Percentiles rank a stretch among this genome's conserved stretches.
These are phyloP conservation scores for Ustilago trichophora DNA, from an alignment of 1,284 basidiomycete species.

Conservation along the genomic window DNA sequence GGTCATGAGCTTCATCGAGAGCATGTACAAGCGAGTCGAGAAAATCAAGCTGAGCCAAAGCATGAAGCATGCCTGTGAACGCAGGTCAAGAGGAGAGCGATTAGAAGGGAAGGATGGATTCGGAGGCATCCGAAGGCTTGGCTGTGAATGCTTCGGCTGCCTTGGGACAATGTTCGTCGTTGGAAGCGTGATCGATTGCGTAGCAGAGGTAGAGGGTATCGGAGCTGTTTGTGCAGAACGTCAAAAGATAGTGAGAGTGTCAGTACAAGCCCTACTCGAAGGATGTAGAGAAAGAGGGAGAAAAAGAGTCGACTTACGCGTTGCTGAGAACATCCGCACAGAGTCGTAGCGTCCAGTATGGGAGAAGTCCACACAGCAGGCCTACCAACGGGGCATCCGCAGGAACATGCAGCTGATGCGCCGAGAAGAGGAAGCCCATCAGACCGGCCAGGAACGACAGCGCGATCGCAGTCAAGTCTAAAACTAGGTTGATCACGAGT, in stretches of 20 bases:
- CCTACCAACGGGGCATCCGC: slow-evolving; percentile 80
- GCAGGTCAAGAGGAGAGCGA: too few relatives aligned
- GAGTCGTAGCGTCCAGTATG: slow-evolving; percentile 81
- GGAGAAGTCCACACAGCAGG: slow-evolving; percentile 79
- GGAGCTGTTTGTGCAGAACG: too few relatives aligned
- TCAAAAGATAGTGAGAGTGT: too few relatives aligned
- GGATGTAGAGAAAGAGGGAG: too few relatives aligned
- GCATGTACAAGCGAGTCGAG: slow-evolving; percentile 7
- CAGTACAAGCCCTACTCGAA: too few relatives aligned
- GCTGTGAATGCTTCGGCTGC: slow-evolving; percentile 36
- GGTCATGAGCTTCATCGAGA: not conserved
- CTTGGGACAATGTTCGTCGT: slow-evolving; percentile 43
- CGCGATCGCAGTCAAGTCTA: slow-evolving; percentile 77
- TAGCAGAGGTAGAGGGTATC: slow-evolving; percentile 88
- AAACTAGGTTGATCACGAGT: slow-evolving; percentile 75
- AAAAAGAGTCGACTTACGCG: too few relatives aligned
- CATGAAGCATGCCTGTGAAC: too few relatives aligned
- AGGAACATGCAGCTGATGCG: slow-evolving; percentile 81
- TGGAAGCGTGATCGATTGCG: slow-evolving; percentile 80
- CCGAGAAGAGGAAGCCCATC: slow-evolving; percentile 84
- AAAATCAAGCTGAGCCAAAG: too few relatives aligned
- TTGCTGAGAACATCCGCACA: slow-evolving; percentile 83
- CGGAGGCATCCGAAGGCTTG: slow-evolving; percentile 22
- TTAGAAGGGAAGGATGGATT: slow-evolving; percentile 42
- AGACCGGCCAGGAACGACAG: slow-evolving; percentile 81